A percentile compares a stretch with the other conserved stretches of the same genome.
These are phyloP conservation scores for Pulveroboletus sp. DNA, from an alignment of 768 basidiomycete species.

Conservation along the genomic window DNA sequence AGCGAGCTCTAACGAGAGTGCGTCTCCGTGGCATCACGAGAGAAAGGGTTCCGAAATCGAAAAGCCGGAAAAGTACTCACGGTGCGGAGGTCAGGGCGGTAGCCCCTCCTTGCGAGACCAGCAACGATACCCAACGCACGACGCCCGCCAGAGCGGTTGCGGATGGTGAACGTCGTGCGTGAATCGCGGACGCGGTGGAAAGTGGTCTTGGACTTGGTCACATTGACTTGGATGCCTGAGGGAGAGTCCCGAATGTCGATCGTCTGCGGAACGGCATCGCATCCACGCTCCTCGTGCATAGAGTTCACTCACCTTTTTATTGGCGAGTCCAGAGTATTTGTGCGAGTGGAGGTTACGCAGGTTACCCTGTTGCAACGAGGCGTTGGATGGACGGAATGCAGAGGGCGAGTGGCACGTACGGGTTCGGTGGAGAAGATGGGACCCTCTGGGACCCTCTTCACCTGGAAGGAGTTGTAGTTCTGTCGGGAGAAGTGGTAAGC, in stretches of 20 bases:
- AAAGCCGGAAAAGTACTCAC: constrained; percentile 54
- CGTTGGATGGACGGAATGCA: constrained; percentile 3
- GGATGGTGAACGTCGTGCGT: constrained; percentile 49
- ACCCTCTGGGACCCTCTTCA: constrained; percentile 70
- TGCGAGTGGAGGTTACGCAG: constrained; percentile 84
- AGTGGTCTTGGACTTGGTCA: constrained; percentile 61
- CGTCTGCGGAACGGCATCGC: constrained; percentile 41
- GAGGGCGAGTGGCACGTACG: constrained; percentile 39
- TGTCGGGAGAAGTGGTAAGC: constrained; percentile 28
- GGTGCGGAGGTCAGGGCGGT: constrained; percentile 72
- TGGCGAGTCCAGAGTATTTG: constrained; percentile 89
- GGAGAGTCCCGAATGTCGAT: constrained; percentile 58
- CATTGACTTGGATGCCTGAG: constrained; percentile 55
- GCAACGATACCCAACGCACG: constrained; percentile 66
- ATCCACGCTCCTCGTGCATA: not conserved
- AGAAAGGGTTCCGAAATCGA: too few species aligned
- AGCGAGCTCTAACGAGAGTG: constrained; percentile 94
- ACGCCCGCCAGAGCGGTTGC: constrained; percentile 66
- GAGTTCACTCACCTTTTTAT: constrained; percentile 57
- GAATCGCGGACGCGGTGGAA: constrained; percentile 48
- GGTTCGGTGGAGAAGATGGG: constrained; percentile 83
- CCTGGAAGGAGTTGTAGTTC: constrained; percentile 83
- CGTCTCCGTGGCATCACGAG: constrained; percentile 40
- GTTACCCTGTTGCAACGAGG: constrained; percentile 57
- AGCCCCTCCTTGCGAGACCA: constrained; percentile 57